Base-by-base conservation (phyloP, 2,329 filamentous ascomycete genomes). In the Nothopassalora personata region DNA sequence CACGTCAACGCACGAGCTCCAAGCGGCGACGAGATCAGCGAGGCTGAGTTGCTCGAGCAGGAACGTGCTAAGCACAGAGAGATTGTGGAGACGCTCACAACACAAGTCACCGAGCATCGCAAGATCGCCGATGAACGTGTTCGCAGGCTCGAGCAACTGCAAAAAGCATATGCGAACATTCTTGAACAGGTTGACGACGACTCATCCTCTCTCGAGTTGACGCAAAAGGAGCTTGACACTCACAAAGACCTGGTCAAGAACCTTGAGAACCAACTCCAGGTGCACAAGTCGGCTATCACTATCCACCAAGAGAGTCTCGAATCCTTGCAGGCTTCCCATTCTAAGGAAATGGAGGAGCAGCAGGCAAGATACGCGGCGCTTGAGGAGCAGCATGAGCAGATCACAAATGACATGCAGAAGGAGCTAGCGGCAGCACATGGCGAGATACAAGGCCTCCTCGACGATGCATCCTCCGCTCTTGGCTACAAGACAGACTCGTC, bases 101-200 rank as follows among this genome's bases (percentile, higher is more conserved):
- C 76, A 60, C 87, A 96, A 71, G 87, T 97, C 55, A 86, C 92
- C 54, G 86, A 91, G 70, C 91, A 96, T 76, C 92, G 89, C 75
- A 77, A 81, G 3, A 83, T 89, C 39, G 87, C 95, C 67, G 81
- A 83, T 63, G 81, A 79, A 64, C 90, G 92, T 67, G 79, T 85
- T 11, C 72, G 81, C 43, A 89, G 86, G 67, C 86, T 96, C 31
- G 80, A 85, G 3, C 83, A 89, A 64, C 80, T 96, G 13, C 91
- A 96, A 73, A 77, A 86, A 63, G 83, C 87, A 4, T 88, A 95
- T 70, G 74, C 82, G 33, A 80, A 81, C 28, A 83, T 88, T 53
- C 83, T 85, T 67, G 75, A 81, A 50, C 83, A 93, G 67, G 80
- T 95, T 10, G 84, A 90, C 43, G 82, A 88, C 55, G 82, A 87